Conservation (phyloP, 805 yeast species). For the Cyberlindnera meyerae region DNA sequence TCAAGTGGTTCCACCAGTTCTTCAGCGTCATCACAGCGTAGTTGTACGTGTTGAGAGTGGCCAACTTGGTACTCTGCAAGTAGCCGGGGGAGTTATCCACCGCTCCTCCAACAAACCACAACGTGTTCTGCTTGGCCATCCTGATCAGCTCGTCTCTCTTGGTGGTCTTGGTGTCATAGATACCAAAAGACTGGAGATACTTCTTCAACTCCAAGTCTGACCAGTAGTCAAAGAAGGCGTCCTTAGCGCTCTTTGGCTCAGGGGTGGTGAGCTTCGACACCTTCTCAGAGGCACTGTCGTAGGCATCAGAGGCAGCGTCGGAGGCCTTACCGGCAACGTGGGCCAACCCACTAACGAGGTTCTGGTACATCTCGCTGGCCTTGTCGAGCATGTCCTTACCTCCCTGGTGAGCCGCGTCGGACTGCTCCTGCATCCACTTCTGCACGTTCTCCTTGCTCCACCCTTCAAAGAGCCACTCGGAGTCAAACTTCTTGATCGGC, state of each 20-base stretch:
- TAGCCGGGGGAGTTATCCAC: constrained; percentile 4
- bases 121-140: constrained; percentile 38
- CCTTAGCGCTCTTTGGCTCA: constrained; percentile 12
- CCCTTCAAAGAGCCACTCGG: constrained; percentile 32
- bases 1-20: constrained; percentile 9
- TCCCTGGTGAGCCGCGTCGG: constrained; percentile 22
- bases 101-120: constrained; percentile 31
- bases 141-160: constrained; percentile 32
- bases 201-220: constrained; percentile 37
- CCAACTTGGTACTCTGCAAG: constrained; percentile 7
- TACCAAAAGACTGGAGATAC: constrained; percentile 41
- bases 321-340: constrained; percentile 15
- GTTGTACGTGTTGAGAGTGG: constrained; percentile 8
- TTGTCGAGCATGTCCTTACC: constrained; percentile 19
- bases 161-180: constrained; percentile 25
- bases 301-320: constrained; percentile 14
- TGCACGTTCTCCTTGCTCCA: constrained; percentile 35
- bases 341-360: constrained; percentile 11
- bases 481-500: constrained; percentile 30
- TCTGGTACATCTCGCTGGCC: constrained; percentile 22
- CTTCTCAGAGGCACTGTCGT: constrained; percentile 5
- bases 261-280: constrained; percentile 7
- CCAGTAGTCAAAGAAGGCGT: constrained; percentile 35
- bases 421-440: constrained; percentile 35
- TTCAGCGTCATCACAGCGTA: constrained; percentile 3